phyloP scores from a whole-genome alignment of 768 basidiomycete genomes.

The Naganishia onofrii region DNA sequence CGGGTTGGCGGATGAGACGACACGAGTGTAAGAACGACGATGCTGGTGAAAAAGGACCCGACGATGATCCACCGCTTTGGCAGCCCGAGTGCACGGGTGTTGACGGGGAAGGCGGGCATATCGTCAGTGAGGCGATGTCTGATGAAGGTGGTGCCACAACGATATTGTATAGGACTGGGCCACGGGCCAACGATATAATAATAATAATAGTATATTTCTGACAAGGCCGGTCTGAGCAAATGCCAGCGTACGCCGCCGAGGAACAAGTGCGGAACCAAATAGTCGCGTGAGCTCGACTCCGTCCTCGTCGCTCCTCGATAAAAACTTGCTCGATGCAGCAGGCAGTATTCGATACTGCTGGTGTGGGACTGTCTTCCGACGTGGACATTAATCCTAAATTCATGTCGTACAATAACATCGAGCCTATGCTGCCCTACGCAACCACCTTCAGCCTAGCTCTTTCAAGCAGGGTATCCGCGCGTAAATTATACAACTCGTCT shows the following conservation, averaged over 20 bases:
- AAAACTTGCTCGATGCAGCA: too few species aligned
- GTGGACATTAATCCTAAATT: too few species aligned
- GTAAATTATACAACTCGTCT: slow-evolving; percentile 59
- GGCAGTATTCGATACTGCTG: too few species aligned
- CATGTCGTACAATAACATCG: too few species aligned
- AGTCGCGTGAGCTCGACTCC: neutral
- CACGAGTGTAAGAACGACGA: slow-evolving; percentile 44
- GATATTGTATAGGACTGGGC: too few species aligned
- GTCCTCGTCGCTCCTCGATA: too few species aligned
- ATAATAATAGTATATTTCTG: too few species aligned
- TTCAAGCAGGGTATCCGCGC: slow-evolving; percentile 41
- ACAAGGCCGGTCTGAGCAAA: neutral
- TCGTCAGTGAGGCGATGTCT: neutral
- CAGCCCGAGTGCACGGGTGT: slow-evolving; percentile 30
- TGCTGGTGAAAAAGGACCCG: slow-evolving; percentile 36
- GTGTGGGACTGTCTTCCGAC: too few species aligned
- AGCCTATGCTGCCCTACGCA: neutral
- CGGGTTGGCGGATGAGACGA: slow-evolving; percentile 42
- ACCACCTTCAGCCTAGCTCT: slow-evolving; percentile 48
- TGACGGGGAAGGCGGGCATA: slow-evolving; percentile 17
- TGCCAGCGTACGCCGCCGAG: neutral
- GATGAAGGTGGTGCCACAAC: neutral
- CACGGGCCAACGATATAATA: too few species aligned
- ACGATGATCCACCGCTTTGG: slow-evolving; percentile 45
- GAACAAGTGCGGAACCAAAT: neutral